These are phyloP conservation scores for Smithsoniella earleae DNA, from an alignment of 163 green algal species.

Conservation along the genomic window DNA sequence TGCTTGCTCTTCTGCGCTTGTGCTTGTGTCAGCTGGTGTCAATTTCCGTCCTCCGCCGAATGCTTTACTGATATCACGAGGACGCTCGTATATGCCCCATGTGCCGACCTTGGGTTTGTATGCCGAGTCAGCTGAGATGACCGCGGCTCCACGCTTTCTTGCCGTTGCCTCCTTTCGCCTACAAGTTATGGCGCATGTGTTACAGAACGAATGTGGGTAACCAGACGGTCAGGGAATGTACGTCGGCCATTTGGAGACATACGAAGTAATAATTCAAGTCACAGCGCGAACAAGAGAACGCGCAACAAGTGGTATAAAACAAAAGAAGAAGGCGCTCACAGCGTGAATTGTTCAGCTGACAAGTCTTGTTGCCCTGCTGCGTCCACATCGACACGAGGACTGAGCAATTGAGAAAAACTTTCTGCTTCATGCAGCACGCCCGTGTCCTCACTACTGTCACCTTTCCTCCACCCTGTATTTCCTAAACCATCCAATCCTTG, in stretches of 20 bases:
- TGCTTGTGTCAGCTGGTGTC: constrained; percentile 20
- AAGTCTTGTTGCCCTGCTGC: neutral
- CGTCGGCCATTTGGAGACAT: neutral
- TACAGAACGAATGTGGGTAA: too few species aligned
- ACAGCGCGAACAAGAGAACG: neutral
- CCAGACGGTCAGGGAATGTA: neutral
- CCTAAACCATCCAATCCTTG: constrained; percentile 13
- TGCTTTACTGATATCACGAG: constrained; percentile 27
- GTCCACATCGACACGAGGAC: neutral
- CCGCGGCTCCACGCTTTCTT: neutral
- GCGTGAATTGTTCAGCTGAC: constrained; percentile 22
- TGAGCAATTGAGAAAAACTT: constrained; percentile 9
- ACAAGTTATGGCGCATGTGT: too few species aligned
- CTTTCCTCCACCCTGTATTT: constrained; percentile 20
- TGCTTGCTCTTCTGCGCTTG: neutral
- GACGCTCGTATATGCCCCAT: constrained; percentile 18
- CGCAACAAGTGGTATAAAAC: neutral
- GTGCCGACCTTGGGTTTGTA: constrained; percentile 13
- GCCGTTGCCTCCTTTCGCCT: constrained; percentile 3
- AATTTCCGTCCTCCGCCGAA: constrained; percentile 14
- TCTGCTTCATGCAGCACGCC: neutral
- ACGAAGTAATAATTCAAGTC: neutral
- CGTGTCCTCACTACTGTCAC: neutral
- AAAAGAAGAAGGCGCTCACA: neutral
- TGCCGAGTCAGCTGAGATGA: constrained; percentile 18